These are phyloP conservation scores for Capronia americana DNA, from an alignment of 2,329 filamentous ascomycete species.

Conservation along the genomic window DNA sequence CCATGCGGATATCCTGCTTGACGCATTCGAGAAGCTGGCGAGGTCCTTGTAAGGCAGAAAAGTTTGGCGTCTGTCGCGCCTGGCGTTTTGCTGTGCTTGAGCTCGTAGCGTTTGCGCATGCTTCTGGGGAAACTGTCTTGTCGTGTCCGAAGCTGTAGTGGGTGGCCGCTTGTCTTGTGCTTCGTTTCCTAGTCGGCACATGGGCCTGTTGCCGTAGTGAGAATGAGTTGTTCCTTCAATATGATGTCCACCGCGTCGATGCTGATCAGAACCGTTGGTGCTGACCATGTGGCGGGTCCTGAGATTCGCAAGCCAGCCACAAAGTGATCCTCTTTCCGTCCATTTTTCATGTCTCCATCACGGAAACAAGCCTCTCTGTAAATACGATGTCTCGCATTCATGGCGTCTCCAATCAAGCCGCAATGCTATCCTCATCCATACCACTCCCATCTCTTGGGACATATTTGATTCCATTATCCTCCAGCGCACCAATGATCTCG, in stretches of 20 bases:
- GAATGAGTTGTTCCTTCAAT: not conserved
- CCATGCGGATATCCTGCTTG: constrained; percentile 83
- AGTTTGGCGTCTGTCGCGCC: constrained; percentile 14
- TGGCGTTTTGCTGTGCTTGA: not conserved
- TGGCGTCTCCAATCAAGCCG: constrained; percentile 18
- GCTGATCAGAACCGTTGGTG: not conserved
- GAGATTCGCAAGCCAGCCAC: not conserved
- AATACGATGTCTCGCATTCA: not conserved
- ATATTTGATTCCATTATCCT: constrained; percentile 67
- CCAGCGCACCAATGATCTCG: constrained; percentile 61
- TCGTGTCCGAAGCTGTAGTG: not conserved
- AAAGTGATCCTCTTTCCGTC: not conserved
- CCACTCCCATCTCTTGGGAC: constrained; percentile 60
- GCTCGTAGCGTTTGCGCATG: constrained; percentile 12
- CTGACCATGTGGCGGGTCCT: not conserved
- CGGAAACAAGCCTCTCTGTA: not conserved
- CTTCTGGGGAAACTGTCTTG: not conserved
- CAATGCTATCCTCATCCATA: constrained; percentile 53
- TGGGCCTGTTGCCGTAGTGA: not conserved
- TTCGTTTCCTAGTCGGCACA: not conserved
- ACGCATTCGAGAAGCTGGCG: constrained; percentile 76
- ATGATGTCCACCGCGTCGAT: not conserved
- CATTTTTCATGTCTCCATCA: not conserved
- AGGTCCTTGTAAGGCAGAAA: constrained; percentile 42
- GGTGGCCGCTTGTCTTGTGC: not conserved